Evolutionary conservation across 2,329 filamentous ascomycete genomes (phyloP).

Genomic region (Huntiella abstrusa): DNA sequence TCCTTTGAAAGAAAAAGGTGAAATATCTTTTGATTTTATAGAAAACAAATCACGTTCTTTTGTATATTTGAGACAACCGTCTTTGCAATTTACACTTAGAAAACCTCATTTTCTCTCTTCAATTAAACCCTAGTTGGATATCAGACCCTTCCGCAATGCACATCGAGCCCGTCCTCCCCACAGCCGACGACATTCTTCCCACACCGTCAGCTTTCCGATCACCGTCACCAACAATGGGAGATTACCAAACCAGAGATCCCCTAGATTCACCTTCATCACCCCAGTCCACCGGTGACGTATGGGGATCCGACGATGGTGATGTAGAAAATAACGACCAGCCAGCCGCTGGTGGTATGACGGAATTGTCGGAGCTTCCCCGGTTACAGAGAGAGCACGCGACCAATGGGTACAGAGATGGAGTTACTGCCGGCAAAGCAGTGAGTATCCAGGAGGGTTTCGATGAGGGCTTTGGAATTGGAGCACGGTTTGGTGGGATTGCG

Average conservation of each 20-base stretch:
- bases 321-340: neutral
- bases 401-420: slow-evolving; percentile 77
- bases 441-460: slow-evolving; percentile 81
- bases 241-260: neutral
- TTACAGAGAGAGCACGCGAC: slow-evolving; percentile 62
- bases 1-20: too few relatives aligned
- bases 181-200: neutral
- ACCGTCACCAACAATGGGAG: neutral
- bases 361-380: slow-evolving; percentile 49
- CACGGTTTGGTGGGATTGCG: slow-evolving; percentile 53
- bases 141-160: slow-evolving; percentile 4
- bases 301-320: neutral
- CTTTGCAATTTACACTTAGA: neutral
- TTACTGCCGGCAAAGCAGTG: slow-evolving; percentile 53
- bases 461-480: slow-evolving; percentile 71
- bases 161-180: slow-evolving; percentile 5
- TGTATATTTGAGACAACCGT: neutral
- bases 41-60: neutral
- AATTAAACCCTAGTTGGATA: neutral
- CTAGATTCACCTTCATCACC: neutral
- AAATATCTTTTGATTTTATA: neutral
- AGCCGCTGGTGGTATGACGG: slow-evolving; percentile 12
- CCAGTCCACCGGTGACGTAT: neutral
- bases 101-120: neutral
- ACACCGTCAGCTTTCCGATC: neutral